Evolutionary conservation across 78 protist species (phyloP).

Genomic region (Protostelium mycophagum): DNA sequence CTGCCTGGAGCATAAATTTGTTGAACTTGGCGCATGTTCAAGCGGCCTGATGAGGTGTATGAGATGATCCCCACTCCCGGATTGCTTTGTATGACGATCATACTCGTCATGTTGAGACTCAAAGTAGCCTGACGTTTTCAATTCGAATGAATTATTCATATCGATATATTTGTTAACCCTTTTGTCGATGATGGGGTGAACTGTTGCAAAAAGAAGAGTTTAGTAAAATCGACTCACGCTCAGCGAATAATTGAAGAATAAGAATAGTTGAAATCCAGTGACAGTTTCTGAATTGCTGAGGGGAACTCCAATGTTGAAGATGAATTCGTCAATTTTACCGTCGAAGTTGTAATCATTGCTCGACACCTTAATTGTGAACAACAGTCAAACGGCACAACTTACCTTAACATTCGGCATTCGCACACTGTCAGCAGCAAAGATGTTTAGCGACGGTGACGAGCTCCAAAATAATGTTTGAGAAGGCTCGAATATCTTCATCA

Average conservation of each 20-base stretch:
- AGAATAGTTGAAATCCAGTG: neutral
- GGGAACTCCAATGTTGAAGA: neutral
- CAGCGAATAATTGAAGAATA: neutral
- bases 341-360: neutral
- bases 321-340: neutral
- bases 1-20: neutral
- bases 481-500: neutral
- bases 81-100: neutral
- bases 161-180: too few relatives aligned
- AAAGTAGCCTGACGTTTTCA: neutral
- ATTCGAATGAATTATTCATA: too few relatives aligned
- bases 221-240: neutral
- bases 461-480: neutral
- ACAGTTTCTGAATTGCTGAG: neutral
- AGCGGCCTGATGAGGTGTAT: neutral
- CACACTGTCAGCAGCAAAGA: neutral
- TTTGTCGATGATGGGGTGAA: neutral
- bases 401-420: neutral
- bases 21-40: neutral
- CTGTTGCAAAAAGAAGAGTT: neutral
- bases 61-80: neutral
- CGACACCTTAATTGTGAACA: neutral
- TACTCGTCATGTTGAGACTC: neutral
- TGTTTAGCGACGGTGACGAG: neutral
- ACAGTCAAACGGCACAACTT: neutral